Evolutionary conservation across 805 yeast genomes (phyloP), one percentile per base, ranked within the genome.

Genomic region (Wickerhamiella sorbophila): DNA sequence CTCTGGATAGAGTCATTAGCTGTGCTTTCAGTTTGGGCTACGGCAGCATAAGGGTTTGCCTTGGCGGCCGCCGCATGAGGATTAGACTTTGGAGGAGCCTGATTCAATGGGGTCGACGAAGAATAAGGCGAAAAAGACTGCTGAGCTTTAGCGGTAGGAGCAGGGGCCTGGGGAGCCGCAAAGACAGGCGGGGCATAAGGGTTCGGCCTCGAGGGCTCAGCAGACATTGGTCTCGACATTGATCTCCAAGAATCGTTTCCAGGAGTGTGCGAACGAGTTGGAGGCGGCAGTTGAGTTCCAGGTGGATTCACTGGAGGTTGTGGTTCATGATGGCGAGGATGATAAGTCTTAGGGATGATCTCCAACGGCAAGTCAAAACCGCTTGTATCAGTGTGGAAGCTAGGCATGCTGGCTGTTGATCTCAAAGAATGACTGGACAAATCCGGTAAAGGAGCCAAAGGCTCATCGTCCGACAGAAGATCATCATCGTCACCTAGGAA

Each of bases 401-500:
- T 40, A 14, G 52, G 34, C 35, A 53, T 40, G 44, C 55, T 43
- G 36, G 42, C 10, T 15, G 20, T 17, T 21, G 36, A 33, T 6
- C 20, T 5, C 12, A 33, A 6, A 6, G 20, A 17, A 12, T 10
- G 36, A 5, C 46, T 24, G 20, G 40, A 31, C 16, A 44, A 38
- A 18, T 36, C 39, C 2, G 37, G 27, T 9, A 27, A 39, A 16
- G 39, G 37, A 17, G 38, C 24, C 3, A 27, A 47, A 12, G 24
- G 42, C 8, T 44, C 50, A 9, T 56, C 59, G 15, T 58, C 63
- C 8, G 55, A 43, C 9, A 55, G 45, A 16, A 59, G 46, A 9
- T 60, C 64, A 16, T 60, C 63, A 32, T 60, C 64, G 12, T 46
- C 53, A 4, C 52, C 62, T 40, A 60, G 42, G 39, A 60, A 60